Evolutionary conservation across 257 asterid genomes (phyloP).

Genomic region (Salvia splendens): DNA sequence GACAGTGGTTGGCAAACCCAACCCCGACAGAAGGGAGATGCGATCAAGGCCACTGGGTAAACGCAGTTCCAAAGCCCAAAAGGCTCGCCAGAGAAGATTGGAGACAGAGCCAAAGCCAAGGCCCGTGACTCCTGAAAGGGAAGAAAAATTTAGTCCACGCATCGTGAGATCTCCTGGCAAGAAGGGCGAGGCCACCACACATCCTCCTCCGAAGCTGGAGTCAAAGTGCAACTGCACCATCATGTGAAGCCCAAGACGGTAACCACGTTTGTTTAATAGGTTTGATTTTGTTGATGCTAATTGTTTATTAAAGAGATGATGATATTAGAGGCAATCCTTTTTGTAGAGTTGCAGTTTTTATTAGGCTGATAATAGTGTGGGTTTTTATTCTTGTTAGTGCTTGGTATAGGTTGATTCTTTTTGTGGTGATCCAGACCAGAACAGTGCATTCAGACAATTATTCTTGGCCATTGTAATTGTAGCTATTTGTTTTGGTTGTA

Average conservation of each 20-base stretch:
- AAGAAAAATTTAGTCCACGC: conserved; percentile 45
- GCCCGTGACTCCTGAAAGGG: conserved; percentile 35
- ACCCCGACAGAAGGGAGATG: conserved; percentile 52
- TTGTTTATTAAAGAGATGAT: conserved; percentile 41
- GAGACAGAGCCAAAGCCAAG: conserved; percentile 54
- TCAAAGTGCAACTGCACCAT: conserved; percentile 94
- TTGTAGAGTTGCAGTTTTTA: conserved; percentile 63
- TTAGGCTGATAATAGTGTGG: conserved; percentile 49
- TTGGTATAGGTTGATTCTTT: conserved; percentile 39
- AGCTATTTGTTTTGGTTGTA: conserved; percentile 1
- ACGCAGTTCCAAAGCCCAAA: conserved; percentile 60
- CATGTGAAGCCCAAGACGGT: conserved; percentile 48
- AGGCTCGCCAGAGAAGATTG: conserved; percentile 51
- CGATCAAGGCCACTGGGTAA: conserved; percentile 51
- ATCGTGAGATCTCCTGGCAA: conserved; percentile 53
- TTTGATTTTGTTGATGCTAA: conserved; percentile 47
- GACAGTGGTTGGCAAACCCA: conserved; percentile 50
- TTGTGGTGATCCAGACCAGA: conserved; percentile 28
- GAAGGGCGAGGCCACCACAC: conserved; percentile 42
- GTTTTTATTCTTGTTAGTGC: conserved; percentile 40
- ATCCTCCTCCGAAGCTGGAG: conserved; percentile 87
- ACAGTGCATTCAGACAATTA: conserved; percentile 1
- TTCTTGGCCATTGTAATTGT: conserved; percentile 33
- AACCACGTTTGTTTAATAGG: conserved; percentile 34
- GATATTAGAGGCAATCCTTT: conserved; percentile 37